Conservation (phyloP, 345 rosid species). For the Corchorus capsularis region DNA sequence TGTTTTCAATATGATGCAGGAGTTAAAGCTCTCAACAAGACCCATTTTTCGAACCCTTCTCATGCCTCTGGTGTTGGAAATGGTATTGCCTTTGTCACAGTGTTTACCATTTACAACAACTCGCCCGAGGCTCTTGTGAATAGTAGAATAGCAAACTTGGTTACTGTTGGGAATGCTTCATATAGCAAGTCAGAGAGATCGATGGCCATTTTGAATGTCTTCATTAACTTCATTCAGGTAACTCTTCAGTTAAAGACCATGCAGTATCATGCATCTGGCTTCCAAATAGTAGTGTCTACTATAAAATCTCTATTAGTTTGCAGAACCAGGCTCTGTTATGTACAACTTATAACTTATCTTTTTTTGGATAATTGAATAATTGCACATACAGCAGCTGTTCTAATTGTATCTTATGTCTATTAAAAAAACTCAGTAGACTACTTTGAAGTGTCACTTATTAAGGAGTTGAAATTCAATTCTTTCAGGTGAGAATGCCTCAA, state of each 20-base stretch:
- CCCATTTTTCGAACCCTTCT: slow-evolving; percentile 38
- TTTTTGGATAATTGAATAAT: background rate
- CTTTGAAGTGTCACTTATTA: background rate
- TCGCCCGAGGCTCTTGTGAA: slow-evolving; percentile 33
- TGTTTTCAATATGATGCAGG: slow-evolving; percentile 44
- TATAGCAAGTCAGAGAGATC: slow-evolving; percentile 72
- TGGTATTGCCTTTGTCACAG: slow-evolving; percentile 64
- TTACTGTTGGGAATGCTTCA: slow-evolving; percentile 72
- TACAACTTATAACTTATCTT: background rate
- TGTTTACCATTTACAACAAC: slow-evolving; percentile 68
- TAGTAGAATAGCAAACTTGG: slow-evolving; percentile 45
- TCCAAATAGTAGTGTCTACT: background rate
- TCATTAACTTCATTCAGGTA: slow-evolving; percentile 78
- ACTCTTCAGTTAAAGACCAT: background rate
- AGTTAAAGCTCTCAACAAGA: slow-evolving; percentile 69
- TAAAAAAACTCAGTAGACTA: background rate
- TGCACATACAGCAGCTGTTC: background rate
- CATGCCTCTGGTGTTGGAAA: slow-evolving; percentile 34
- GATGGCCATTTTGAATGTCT: slow-evolving; percentile 67
- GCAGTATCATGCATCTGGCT: background rate
- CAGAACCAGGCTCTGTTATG: background rate
- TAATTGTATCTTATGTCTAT: slow-evolving; percentile 3
- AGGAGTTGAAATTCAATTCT: slow-evolving; percentile 2
- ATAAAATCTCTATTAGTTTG: background rate
- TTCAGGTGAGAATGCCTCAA: slow-evolving; percentile 78